Percentiles rank a stretch among this genome's conserved stretches.
These are phyloP conservation scores for Arabidopsis suecica DNA, from an alignment of 345 rosid species.

Conservation along the genomic window DNA sequence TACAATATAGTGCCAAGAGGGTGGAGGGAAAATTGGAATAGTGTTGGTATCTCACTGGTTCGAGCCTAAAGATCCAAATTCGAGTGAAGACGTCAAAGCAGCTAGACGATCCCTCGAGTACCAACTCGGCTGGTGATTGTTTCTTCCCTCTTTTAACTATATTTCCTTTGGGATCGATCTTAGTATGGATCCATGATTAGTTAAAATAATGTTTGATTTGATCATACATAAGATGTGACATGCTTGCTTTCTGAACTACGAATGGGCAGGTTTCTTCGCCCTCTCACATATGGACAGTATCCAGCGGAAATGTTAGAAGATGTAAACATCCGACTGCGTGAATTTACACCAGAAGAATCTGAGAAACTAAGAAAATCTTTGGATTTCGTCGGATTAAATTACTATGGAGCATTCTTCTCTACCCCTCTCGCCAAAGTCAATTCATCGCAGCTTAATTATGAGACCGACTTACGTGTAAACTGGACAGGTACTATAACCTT, in stretches of 20 bases:
- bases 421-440: conserved; percentile 20
- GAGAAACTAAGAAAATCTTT: conserved; percentile 24
- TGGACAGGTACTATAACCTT: conserved; percentile 36
- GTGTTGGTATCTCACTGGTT: conserved; percentile 46
- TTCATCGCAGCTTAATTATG: conserved; percentile 34
- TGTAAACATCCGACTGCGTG: not conserved
- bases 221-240: not conserved
- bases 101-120: conserved; percentile 45
- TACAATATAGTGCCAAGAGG: conserved; percentile 34
- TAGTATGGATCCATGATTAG: not conserved
- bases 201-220: not conserved
- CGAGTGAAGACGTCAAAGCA: conserved; percentile 22
- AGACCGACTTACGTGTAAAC: conserved; percentile 16
- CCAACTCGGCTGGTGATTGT: conserved; percentile 44
- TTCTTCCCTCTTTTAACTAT: not conserved
- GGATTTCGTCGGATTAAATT: conserved; percentile 47
- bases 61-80: conserved; percentile 38
- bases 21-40: conserved; percentile 44
- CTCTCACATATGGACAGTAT: conserved; percentile 44
- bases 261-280: conserved; percentile 41
- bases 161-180: not conserved
- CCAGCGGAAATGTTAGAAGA: conserved; percentile 27
- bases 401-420: conserved; percentile 46
- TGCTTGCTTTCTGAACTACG: not conserved
- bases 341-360: conserved; percentile 32